phyloP scores from a whole-genome alignment of 83 land plant species.

The Isoetes engelmannii region DNA sequence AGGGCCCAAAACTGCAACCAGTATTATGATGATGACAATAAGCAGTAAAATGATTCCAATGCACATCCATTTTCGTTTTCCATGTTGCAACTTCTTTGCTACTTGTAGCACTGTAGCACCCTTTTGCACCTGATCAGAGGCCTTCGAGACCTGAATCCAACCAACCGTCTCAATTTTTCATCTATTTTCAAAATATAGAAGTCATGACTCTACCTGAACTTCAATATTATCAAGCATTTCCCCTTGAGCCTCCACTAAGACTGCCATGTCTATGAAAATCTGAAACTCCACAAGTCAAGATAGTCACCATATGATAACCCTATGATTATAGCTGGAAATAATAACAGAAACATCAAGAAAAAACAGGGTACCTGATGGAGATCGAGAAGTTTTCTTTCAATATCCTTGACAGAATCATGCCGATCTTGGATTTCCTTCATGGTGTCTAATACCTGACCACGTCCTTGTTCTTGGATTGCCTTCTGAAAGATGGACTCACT shows the following conservation, averaged over 20 bases:
- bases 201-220: slow-evolving; percentile 8
- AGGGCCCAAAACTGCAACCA: neutral
- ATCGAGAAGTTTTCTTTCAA: slow-evolving; percentile 20
- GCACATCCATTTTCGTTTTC: slow-evolving; percentile 6
- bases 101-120: neutral
- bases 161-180: neutral
- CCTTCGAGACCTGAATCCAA: neutral
- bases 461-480: slow-evolving; percentile 25
- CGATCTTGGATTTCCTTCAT: slow-evolving; percentile 22
- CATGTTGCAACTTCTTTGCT: slow-evolving; percentile 7
- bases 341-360: neutral
- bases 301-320: no score
- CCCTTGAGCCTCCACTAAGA: slow-evolving; percentile 26
- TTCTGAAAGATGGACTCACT: slow-evolving; percentile 21
- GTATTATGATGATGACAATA: neutral
- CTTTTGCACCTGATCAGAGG: slow-evolving; percentile 1
- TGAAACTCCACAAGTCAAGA: neutral
- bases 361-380: slow-evolving; percentile 19
- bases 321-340: neutral
- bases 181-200: neutral
- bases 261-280: slow-evolving; percentile 28
- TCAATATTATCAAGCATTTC: slow-evolving; percentile 27
- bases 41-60: slow-evolving; percentile 3
- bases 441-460: slow-evolving; percentile 17
- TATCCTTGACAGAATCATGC: slow-evolving; percentile 22